These are phyloP conservation scores for Didymella lethalis DNA, from an alignment of 2,329 filamentous ascomycete genomes.

Conservation along the genomic window DNA sequence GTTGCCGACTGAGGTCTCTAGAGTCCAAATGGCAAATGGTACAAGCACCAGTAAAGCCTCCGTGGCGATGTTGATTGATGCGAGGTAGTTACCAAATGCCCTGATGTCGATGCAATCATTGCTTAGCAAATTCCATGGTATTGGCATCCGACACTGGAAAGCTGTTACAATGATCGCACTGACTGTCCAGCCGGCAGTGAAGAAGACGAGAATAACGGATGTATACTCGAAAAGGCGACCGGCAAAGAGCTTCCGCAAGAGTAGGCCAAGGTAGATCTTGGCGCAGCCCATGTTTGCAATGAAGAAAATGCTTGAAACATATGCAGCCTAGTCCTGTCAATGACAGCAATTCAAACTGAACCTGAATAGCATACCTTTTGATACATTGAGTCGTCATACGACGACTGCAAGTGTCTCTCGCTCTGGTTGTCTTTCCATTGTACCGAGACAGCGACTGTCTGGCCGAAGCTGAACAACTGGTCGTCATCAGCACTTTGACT, in stretches of 20 bases:
- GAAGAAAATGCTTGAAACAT: constrained; percentile 37
- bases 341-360: rapidly evolving
- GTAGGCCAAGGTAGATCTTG: constrained; percentile 36
- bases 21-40: constrained; percentile 41
- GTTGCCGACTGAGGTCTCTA: constrained; percentile 33
- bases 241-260: constrained; percentile 34
- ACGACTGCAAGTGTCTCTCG: constrained; percentile 20
- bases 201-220: constrained; percentile 27
- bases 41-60: constrained; percentile 39
- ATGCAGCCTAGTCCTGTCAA: constrained; percentile 35
- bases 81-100: constrained; percentile 41
- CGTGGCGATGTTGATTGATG: constrained; percentile 37
- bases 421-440: constrained; percentile 34
- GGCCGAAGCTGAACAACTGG: constrained; percentile 41
- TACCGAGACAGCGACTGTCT: constrained; percentile 38
- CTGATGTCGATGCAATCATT: constrained; percentile 33
- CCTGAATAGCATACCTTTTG: constrained; percentile 29
- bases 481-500: background rate
- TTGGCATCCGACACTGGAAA: constrained; percentile 36
- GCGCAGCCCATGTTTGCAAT: constrained; percentile 44
- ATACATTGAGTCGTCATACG: constrained; percentile 23
- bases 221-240: constrained; percentile 28
- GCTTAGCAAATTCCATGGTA: constrained; percentile 28
- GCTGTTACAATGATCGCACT: constrained; percentile 36
- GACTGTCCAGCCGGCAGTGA: constrained; percentile 37